Percentiles rank a stretch among this genome's conserved stretches.
Conservation (phyloP, 2,329 filamentous ascomycete genomes). For the Cladorrhinum sp. region DNA sequence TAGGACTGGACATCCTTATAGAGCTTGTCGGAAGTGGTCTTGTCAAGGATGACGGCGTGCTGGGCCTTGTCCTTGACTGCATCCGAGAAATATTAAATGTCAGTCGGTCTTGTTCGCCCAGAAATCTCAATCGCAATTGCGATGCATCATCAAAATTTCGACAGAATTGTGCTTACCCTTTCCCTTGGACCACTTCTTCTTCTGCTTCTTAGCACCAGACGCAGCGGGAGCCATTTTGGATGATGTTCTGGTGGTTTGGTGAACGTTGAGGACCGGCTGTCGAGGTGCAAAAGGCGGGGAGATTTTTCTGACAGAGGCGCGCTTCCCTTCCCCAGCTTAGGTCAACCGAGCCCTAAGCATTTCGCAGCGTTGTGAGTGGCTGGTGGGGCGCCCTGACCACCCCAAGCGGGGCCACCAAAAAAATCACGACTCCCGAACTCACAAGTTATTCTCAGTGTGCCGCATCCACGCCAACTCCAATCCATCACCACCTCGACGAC, state of each 20-base stretch:
- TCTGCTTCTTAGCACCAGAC: constrained; percentile 73
- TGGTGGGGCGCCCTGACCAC: constrained; percentile 21
- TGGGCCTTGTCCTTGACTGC: constrained; percentile 99
- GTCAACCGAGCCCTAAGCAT: constrained; percentile 31
- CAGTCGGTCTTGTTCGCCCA: constrained; percentile 12
- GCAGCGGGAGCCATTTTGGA: constrained; percentile 48
- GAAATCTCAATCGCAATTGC: neutral
- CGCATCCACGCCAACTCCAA: constrained; percentile 27
- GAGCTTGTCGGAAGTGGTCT: constrained; percentile 94
- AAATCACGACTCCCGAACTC: constrained; percentile 29
- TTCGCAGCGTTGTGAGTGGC: constrained; percentile 27
- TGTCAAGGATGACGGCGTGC: constrained; percentile 98
- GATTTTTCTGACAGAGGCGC: constrained; percentile 27
- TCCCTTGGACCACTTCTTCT: constrained; percentile 70
- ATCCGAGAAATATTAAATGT: constrained; percentile 8
- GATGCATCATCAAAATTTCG: constrained; percentile 10
- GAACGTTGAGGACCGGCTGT: constrained; percentile 26
- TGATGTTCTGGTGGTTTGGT: constrained; percentile 33
- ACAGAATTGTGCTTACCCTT: constrained; percentile 62
- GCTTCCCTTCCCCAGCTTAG: constrained; percentile 25
- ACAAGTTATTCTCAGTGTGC: constrained; percentile 19
- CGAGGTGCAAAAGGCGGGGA: constrained; percentile 29
- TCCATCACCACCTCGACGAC: constrained; percentile 26
- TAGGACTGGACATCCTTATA: constrained; percentile 99
- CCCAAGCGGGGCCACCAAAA: constrained; percentile 32